A percentile compares a stretch with the other conserved stretches of the same genome.
Evolutionary conservation across 345 rosid species (phyloP).

Genomic region (Arabidopsis thaliana): TAIR10.1 NC_003071.7:7431501-7432000

Average conservation of each 20-base stretch:
- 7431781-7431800: conserved; percentile 2
- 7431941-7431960: neutral
- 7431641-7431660: conserved; percentile 33
- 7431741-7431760: conserved; percentile 17
- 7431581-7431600: conserved; percentile 33
- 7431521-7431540: conserved; percentile 43
- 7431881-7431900: neutral
- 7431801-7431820: conserved; percentile 16
- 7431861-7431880: neutral
- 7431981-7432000: too few relatives aligned
- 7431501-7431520: conserved; percentile 35
- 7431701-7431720: conserved; percentile 13
- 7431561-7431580: conserved; percentile 46
- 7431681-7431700: conserved; percentile 26
- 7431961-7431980: too few relatives aligned
- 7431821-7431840: conserved; percentile 24
- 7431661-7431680: neutral
- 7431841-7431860: conserved; percentile 24
- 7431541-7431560: conserved; percentile 38
- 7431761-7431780: conserved; percentile 12
- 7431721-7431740: conserved; percentile 33
- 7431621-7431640: conserved; percentile 49
- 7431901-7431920: conserved; percentile 20
- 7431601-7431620: conserved; percentile 45
- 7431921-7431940: conserved; percentile 1